phyloP scores from a whole-genome alignment of 306 rosid genomes.

The Amphicarpaea edgeworthii region DNA sequence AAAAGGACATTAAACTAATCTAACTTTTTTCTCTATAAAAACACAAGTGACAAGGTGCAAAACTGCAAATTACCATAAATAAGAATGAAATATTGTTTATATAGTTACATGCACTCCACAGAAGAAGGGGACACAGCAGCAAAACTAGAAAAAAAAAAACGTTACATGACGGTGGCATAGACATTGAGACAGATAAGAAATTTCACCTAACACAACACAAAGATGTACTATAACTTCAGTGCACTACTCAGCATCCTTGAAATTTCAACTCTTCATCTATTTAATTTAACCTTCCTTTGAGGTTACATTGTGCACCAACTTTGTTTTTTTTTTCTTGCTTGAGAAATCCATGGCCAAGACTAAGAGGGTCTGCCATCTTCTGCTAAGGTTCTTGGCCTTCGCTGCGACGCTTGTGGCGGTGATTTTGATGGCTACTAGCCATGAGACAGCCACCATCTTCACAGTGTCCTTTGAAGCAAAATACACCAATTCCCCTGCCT shows the following conservation, averaged over 20 bases:
- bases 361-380: constrained; percentile 58
- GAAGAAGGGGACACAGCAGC: constrained; percentile 37
- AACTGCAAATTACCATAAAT: constrained; percentile 1
- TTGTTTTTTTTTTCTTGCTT: background rate
- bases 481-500: constrained; percentile 71
- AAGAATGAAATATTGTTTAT: constrained; percentile 14
- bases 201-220: constrained; percentile 58
- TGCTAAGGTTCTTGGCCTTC: constrained; percentile 69
- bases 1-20: constrained; percentile 45
- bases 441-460: constrained; percentile 52
- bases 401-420: constrained; percentile 73
- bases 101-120: background rate
- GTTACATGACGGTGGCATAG: constrained; percentile 24
- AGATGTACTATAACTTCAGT: constrained; percentile 13
- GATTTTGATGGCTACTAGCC: constrained; percentile 85
- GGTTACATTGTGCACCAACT: constrained; percentile 33
- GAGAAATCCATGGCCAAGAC: constrained; percentile 50
- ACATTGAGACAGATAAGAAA: constrained; percentile 34
- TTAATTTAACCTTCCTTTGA: constrained; percentile 39
- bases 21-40: constrained; percentile 30
- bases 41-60: background rate
- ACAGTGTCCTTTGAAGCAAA: constrained; percentile 66
- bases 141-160: constrained; percentile 36
- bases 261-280: constrained; percentile 4
- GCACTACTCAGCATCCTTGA: constrained; percentile 13